A percentile compares a stretch with the other conserved stretches of the same genome.
Conservation (phyloP, 768 basidiomycete genomes). For the Pleurotus tuoliensis region DNA sequence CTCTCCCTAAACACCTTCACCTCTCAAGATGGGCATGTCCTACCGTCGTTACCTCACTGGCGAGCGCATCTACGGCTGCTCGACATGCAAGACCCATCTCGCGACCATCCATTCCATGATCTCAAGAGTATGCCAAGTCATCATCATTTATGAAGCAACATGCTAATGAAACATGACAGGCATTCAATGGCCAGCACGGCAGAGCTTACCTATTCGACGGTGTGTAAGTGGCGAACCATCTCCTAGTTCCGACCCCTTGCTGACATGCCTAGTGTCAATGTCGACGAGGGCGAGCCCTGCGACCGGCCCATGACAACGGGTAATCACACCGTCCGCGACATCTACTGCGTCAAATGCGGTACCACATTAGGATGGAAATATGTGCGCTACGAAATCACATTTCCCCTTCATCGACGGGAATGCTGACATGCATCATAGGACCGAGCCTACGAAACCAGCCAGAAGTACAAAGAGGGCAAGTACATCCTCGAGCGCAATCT, state of each 20-base stretch:
- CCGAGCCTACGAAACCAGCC: slow-evolving; percentile 80
- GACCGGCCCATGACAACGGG: slow-evolving; percentile 98
- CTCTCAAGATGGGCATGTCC: slow-evolving; percentile 73
- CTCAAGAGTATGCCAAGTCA: slow-evolving; percentile 59
- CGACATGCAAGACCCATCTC: slow-evolving; percentile 83
- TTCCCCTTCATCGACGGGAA: background rate
- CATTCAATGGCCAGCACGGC: slow-evolving; percentile 96
- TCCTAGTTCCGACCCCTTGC: slow-evolving; percentile 9
- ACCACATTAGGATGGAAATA: slow-evolving; percentile 97
- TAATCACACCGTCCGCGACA: slow-evolving; percentile 93
- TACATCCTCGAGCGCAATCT: slow-evolving; percentile 95
- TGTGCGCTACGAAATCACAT: slow-evolving; percentile 42
- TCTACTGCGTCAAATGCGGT: slow-evolving; percentile 89
- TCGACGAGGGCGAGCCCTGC: slow-evolving; percentile 82
- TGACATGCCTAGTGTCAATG: slow-evolving; percentile 70
- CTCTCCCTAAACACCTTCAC: slow-evolving; percentile 33
- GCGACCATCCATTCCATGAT: slow-evolving; percentile 91
- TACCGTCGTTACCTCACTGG: slow-evolving; percentile 85
- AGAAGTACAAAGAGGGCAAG: slow-evolving; percentile 99
- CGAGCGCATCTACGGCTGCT: slow-evolving; percentile 85
- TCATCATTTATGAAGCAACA: slow-evolving; percentile 7
- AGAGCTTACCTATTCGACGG: slow-evolving; percentile 91
- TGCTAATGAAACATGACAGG: slow-evolving; percentile 42
- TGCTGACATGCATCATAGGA: slow-evolving; percentile 49
- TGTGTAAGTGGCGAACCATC: slow-evolving; percentile 58